Percentiles rank a stretch among this genome's conserved stretches.
Conservation (phyloP, 352 stramenopile species). For the Phytophthora rubi region DNA sequence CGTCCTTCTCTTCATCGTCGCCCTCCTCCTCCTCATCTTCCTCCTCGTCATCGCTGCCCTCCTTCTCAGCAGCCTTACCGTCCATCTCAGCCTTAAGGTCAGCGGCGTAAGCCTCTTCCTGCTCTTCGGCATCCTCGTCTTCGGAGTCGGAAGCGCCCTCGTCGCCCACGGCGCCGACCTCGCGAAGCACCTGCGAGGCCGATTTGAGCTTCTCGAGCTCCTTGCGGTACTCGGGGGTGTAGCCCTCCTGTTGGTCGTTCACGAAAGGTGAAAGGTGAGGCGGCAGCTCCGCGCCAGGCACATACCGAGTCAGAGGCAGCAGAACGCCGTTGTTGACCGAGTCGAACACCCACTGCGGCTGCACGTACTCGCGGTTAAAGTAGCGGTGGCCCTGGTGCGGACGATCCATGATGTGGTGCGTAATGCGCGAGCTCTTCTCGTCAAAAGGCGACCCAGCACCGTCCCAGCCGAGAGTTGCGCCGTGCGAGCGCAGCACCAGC, state of each 20-base stretch:
- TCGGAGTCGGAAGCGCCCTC: slow-evolving; percentile 45
- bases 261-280: slow-evolving; percentile 96
- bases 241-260: slow-evolving; percentile 96
- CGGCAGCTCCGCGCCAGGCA: slow-evolving; percentile 92
- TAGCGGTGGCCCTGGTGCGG: slow-evolving; percentile 90
- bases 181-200: slow-evolving; percentile 73
- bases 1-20: slow-evolving; percentile 48
- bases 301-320: slow-evolving; percentile 93
- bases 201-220: slow-evolving; percentile 88
- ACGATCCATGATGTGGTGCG: slow-evolving; percentile 97
- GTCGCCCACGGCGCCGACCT: slow-evolving; percentile 52
- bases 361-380: slow-evolving; percentile 96
- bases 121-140: slow-evolving; percentile 65
- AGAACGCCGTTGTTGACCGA: slow-evolving; percentile 97
- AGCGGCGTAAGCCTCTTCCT: slow-evolving; percentile 74
- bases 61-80: slow-evolving; percentile 43
- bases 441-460: slow-evolving; percentile 91
- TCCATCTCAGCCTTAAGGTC: slow-evolving; percentile 85
- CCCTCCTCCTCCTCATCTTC: slow-evolving; percentile 39
- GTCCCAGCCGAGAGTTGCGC: slow-evolving; percentile 96
- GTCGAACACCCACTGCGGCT: slow-evolving; percentile 99
- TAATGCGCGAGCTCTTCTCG: slow-evolving; percentile 94
- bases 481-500: slow-evolving; percentile 95
- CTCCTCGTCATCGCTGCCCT: slow-evolving; percentile 49
- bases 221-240: slow-evolving; percentile 97